Base-by-base conservation (phyloP, 2,329 filamentous ascomycete genomes). In the Teratosphaeriaceae sp. region DNA sequence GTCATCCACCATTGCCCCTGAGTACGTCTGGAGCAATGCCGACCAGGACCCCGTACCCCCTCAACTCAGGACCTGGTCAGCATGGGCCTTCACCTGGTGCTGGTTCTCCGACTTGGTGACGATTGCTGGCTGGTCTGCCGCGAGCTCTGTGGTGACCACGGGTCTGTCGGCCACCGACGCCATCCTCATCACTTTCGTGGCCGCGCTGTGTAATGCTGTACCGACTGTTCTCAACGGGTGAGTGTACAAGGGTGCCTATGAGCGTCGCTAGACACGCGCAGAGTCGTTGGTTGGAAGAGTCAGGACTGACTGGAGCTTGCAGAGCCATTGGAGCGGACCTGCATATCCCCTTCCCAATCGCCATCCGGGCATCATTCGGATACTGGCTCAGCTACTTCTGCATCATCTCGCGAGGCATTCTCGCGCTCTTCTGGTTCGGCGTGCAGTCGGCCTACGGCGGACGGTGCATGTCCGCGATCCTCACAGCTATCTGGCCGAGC, bases 111-210 rank as follows among this genome's bases (percentile, higher is more conserved):
- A 67, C 48, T 60, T 61, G 2, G 60, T 66, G 30, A 66, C 65
- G 39, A 42, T 65, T 40, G 60, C 60, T 21, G 53, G 44, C 38
- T 56, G 53, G 53, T 46, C 49, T 9, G 47, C 70, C 7, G 71
- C 69, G 3, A 66, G 65, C 18, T 65, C 68, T 41, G 70, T 74
- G 41, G 58, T 74, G 9, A 64, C 68, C 12, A 66, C 73, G 19
- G 75, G 76, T 2, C 63, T 79, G 12, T 71, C 66, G 42, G 79
- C 74, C 64, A 66, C 68, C 36, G 76, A 80, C 54, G 72, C 72
- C 5, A 65, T 76, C 38, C 66, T 61, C 37, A 78, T 75, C 45
- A 69, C 73, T 37, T 70, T 68, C 7, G 55, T 73, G 7, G 69
- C 63, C 5, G 73, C 72, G 58, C 67, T 73, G 56, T 71, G 74